Percentiles rank a stretch among this genome's conserved stretches.
phyloP scores from a whole-genome alignment of 2,329 filamentous ascomycete genomes.

The Ceratocystis lukuohia region DNA sequence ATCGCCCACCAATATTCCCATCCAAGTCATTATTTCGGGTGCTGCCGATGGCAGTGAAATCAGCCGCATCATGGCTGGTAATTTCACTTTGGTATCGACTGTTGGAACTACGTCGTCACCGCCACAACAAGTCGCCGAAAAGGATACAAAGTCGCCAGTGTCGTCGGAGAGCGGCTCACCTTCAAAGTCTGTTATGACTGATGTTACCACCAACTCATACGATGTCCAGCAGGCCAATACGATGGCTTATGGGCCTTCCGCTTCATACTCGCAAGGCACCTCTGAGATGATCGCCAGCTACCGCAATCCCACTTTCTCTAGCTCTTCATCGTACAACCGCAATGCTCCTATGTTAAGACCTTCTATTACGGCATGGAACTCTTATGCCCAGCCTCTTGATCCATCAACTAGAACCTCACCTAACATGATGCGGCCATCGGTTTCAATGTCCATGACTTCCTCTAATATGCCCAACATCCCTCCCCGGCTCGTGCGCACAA shows the following conservation, averaged over 20 bases:
- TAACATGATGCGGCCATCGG: constrained; percentile 22
- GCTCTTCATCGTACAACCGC: constrained; percentile 32
- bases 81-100: constrained; percentile 19
- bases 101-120: background rate
- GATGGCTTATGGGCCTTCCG: constrained; percentile 17
- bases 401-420: constrained; percentile 29
- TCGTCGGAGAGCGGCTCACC: constrained; percentile 28
- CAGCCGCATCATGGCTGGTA: constrained; percentile 35
- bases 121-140: constrained; percentile 18
- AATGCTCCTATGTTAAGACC: constrained; percentile 28
- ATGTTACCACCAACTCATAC: constrained; percentile 4
- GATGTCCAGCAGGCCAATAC: background rate
- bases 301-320: constrained; percentile 38
- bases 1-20: constrained; percentile 25
- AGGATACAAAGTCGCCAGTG: constrained; percentile 32
- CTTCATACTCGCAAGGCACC: constrained; percentile 30
- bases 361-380: constrained; percentile 32
- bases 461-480: constrained; percentile 37
- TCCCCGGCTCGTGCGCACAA: constrained; percentile 43
- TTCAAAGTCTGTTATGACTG: constrained; percentile 29
- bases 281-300: constrained; percentile 45
- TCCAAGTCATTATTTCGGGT: constrained; percentile 41
- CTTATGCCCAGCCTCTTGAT: constrained; percentile 31
- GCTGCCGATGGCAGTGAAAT: constrained; percentile 39
- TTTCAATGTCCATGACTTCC: constrained; percentile 33